Evolutionary conservation across 768 basidiomycete species (phyloP).

Genomic region (Boletus eberwhitei): DNA sequence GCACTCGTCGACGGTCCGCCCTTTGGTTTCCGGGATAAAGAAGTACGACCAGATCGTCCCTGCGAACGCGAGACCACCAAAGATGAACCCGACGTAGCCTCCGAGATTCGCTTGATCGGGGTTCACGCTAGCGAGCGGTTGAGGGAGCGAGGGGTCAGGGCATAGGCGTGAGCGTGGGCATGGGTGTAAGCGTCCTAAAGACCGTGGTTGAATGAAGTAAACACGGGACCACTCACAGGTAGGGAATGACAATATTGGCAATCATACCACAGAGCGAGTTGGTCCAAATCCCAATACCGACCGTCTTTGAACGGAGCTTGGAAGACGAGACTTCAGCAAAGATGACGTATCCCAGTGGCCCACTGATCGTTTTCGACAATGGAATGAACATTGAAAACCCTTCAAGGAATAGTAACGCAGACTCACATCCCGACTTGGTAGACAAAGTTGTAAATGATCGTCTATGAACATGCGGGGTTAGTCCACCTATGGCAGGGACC

Average conservation of each 20-base stretch:
- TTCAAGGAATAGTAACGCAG: neutral
- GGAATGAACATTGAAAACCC: neutral
- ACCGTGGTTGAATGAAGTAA: no score
- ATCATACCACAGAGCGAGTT: slow-evolving; percentile 27
- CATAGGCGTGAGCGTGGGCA: neutral
- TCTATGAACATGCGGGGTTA: slow-evolving; percentile 7
- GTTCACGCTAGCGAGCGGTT: slow-evolving; percentile 18
- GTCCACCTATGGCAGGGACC: neutral
- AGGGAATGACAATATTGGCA: slow-evolving; percentile 25
- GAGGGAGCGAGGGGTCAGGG: no score
- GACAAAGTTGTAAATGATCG: slow-evolving; percentile 31
- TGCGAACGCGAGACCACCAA: slow-evolving; percentile 21
- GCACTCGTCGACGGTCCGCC: slow-evolving; percentile 30
- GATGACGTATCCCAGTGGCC: slow-evolving; percentile 27
- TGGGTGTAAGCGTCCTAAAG: neutral
- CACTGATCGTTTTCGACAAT: slow-evolving; percentile 10
- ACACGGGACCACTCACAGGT: slow-evolving; percentile 18
- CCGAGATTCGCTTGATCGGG: slow-evolving; percentile 26
- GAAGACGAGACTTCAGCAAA: slow-evolving; percentile 30
- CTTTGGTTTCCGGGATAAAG: slow-evolving; percentile 27
- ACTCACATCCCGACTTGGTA: slow-evolving; percentile 28
- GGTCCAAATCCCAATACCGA: slow-evolving; percentile 25
- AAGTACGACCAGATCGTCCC: slow-evolving; percentile 27
- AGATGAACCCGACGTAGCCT: slow-evolving; percentile 29
- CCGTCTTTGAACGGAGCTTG: slow-evolving; percentile 30